Conservation (phyloP, 345 rosid genomes). For the Diplotaxis tenuifolia region DNA sequence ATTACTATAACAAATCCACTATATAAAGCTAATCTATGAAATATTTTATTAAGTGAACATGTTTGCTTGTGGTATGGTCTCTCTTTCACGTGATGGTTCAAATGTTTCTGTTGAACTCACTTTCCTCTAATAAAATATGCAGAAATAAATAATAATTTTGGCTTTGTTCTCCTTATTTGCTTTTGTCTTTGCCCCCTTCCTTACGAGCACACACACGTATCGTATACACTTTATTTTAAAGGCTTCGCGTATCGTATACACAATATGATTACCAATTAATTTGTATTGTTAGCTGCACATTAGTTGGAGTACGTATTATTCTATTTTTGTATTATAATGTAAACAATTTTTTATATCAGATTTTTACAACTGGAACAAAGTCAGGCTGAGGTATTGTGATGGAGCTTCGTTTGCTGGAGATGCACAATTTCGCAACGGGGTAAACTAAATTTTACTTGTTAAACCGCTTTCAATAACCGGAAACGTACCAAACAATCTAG, state of each 20-base stretch:
- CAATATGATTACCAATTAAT: neutral
- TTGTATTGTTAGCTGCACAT: neutral
- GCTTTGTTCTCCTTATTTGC: slow-evolving; percentile 9
- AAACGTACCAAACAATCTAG: neutral
- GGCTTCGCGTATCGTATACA: neutral
- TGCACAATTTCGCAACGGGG: slow-evolving; percentile 60
- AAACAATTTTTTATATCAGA: slow-evolving; percentile 39
- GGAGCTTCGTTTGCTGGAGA: slow-evolving; percentile 96
- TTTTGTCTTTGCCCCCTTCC: slow-evolving; percentile 30
- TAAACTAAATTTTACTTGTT: slow-evolving; percentile 20
- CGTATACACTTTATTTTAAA: neutral
- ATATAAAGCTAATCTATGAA: neutral
- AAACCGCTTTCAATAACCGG: slow-evolving; percentile 19
- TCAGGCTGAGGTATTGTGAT: slow-evolving; percentile 89
- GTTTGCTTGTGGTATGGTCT: slow-evolving; percentile 30
- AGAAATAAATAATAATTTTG: slow-evolving; percentile 16
- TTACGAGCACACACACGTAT: neutral
- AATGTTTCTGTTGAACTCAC: slow-evolving; percentile 27
- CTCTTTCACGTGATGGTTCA: slow-evolving; percentile 34
- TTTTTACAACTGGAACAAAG: slow-evolving; percentile 98
- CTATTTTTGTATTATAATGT: neutral
- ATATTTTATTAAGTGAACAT: neutral
- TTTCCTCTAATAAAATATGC: neutral
- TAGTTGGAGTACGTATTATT: slow-evolving; percentile 1
- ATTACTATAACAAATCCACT: neutral